A percentile compares a stretch with the other conserved stretches of the same genome.
These are phyloP conservation scores for Arachis monticola DNA, from an alignment of 331 rosid genomes.

Conservation along the genomic window DNA sequence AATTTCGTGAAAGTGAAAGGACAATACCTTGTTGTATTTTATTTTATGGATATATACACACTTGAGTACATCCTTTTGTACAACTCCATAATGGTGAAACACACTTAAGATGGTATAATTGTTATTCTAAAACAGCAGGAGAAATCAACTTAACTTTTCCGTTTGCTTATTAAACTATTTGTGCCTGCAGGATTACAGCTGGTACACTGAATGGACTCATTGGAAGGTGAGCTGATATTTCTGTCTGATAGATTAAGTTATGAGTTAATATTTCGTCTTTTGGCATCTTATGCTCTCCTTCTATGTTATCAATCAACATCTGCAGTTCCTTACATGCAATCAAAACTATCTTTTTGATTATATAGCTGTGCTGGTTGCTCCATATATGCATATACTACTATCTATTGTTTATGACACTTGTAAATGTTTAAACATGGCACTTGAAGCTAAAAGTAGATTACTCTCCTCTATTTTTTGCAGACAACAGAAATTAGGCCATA, in stretches of 20 bases:
- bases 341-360: conserved; percentile 16
- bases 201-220: conserved; percentile 91
- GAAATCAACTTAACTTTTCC: background rate
- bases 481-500: conserved; percentile 9
- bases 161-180: conserved; percentile 37
- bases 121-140: conserved; percentile 1
- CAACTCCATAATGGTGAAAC: conserved; percentile 5
- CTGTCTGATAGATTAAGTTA: conserved; percentile 29
- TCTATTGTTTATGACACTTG: conserved; percentile 24
- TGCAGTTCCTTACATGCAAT: conserved; percentile 25
- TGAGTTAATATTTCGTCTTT: conserved; percentile 25
- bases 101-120: background rate
- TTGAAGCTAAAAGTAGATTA: conserved; percentile 15
- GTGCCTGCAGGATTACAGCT: conserved; percentile 68
- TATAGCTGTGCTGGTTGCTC: conserved; percentile 26
- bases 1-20: background rate
- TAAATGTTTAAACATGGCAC: conserved; percentile 13
- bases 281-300: conserved; percentile 30
- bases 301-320: conserved; percentile 12
- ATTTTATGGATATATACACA: background rate
- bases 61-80: background rate
- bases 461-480: background rate
- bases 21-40: conserved; percentile 11
- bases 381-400: background rate
- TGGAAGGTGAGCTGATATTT: conserved; percentile 71